phyloP scores from a whole-genome alignment of 192 early-diverging fungal species.

The Hyaloraphidium curvatum region DNA sequence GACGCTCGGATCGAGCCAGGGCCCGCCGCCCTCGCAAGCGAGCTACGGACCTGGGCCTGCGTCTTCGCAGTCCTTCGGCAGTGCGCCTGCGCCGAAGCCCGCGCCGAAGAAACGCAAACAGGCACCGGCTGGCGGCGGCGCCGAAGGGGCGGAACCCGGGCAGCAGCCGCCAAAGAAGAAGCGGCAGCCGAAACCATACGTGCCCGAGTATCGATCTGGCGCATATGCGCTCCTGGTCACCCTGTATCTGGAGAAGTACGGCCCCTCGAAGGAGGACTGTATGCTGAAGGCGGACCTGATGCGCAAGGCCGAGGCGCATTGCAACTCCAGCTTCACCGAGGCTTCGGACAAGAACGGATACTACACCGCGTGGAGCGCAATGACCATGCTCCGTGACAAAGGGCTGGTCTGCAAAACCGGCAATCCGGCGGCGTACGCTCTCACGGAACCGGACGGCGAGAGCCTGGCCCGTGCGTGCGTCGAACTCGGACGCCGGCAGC shows the following conservation, averaged over 20 bases:
- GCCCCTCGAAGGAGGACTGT: constrained; percentile 20
- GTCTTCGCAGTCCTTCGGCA: too few relatives aligned
- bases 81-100: too few relatives aligned
- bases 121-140: too few relatives aligned
- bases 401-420: constrained; percentile 41
- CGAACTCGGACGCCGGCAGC: too few relatives aligned
- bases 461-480: too few relatives aligned
- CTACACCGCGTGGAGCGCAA: constrained; percentile 61
- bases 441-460: too few relatives aligned
- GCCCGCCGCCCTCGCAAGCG: too few relatives aligned
- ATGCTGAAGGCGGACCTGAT: constrained; percentile 55
- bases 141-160: too few relatives aligned
- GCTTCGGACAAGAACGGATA: constrained; percentile 17
- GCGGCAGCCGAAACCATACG: constrained; percentile 34
- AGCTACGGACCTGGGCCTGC: too few relatives aligned
- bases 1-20: too few relatives aligned
- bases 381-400: constrained; percentile 51
- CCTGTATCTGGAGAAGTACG: constrained; percentile 22
- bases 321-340: constrained; percentile 44
- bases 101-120: too few relatives aligned
- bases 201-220: constrained; percentile 57
- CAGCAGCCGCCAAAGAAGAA: too few relatives aligned
- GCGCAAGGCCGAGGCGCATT: constrained; percentile 34
- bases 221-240: constrained; percentile 62
- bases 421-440: constrained; percentile 32